phyloP scores from a whole-genome alignment of 345 rosid genomes.

The Jatropha curcas region DNA sequence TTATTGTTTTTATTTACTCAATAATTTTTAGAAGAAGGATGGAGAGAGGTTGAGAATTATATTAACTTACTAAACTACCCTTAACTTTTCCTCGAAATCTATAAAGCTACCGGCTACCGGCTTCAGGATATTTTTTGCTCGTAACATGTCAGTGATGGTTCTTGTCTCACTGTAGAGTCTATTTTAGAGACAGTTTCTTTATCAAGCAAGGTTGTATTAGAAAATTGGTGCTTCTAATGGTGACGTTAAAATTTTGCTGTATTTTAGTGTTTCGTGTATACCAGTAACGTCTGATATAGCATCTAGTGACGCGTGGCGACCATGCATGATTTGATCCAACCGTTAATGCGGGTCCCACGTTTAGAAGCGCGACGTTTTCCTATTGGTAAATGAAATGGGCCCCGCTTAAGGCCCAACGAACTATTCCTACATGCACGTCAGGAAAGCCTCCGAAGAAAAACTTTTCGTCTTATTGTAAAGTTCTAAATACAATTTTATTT shows the following conservation, averaged over 20 bases:
- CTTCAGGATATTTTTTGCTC: not conserved
- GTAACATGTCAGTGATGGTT: slow-evolving; percentile 11
- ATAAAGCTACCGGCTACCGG: too few species aligned
- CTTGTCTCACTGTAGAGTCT: not conserved
- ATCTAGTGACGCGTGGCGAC: slow-evolving; percentile 28
- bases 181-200: not conserved
- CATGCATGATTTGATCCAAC: slow-evolving; percentile 28
- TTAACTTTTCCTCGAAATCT: not conserved
- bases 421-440: not conserved
- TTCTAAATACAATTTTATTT: too few species aligned
- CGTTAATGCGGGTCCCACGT: slow-evolving; percentile 16
- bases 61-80: slow-evolving; percentile 33
- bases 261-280: not conserved
- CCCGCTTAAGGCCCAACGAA: not conserved
- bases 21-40: not conserved
- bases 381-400: slow-evolving; percentile 14
- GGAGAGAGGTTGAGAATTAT: fast-evolving
- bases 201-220: not conserved
- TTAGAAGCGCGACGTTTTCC: slow-evolving; percentile 16
- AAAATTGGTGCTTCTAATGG: not conserved
- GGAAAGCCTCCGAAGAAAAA: not conserved
- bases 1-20: not conserved
- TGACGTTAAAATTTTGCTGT: not conserved
- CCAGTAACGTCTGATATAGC: not conserved
- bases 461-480: too few species aligned